Evolutionary conservation across 2,329 filamentous ascomycete species (phyloP), one percentile per base, ranked within the genome.

Genomic region (Myriosclerotinia scirpicola): DNA sequence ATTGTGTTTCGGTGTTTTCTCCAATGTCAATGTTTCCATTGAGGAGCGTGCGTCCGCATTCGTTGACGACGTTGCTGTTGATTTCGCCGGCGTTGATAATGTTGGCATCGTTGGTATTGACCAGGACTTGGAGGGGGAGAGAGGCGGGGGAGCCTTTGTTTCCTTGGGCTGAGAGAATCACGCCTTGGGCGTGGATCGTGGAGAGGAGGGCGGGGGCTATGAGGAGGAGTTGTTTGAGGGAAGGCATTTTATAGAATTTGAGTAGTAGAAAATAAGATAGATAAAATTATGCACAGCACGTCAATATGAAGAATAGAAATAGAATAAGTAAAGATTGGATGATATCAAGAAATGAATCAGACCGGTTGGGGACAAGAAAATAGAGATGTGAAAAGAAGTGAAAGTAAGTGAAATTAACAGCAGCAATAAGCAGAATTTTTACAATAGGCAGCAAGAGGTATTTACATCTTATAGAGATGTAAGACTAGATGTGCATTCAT

Each of bases 41-140:
- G 56, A 85, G 75, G 74, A 88, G 80, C 7, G 87, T 90, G 68
- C 87, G 82, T 56, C 87, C 87, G 73, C 87, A 90, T 67, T 84
- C 80, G 71, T 85, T 86, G 58, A 85, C 84, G 8, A 83, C 74
- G 71, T 84, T 84, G 59, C 79, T 77, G 7, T 70, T 69, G 72
- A 85, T 82, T 78, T 86, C 81, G 20, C 81, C 82, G 66, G 86
- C 84, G 65, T 82, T 81, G 77, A 90, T 89, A 73, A 88, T 82
- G 65, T 85, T 88, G 11, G 85, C 80, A 67, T 90, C 87, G 20
- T 60, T 60, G 42, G 69, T 86, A 84, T 73, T 90, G 87, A 80
- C 87, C 89, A 26, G 87, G 87, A 75, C 81, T 86, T 63, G 60
- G 22, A 63, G 50, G 26, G 46, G n/a, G 36, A 63, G 46, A n/a